Evolutionary conservation across 495 filamentous ascomycete genomes (phyloP), one percentile per base, ranked within the genome.

Genomic region (Penicillium cinerascens): DNA sequence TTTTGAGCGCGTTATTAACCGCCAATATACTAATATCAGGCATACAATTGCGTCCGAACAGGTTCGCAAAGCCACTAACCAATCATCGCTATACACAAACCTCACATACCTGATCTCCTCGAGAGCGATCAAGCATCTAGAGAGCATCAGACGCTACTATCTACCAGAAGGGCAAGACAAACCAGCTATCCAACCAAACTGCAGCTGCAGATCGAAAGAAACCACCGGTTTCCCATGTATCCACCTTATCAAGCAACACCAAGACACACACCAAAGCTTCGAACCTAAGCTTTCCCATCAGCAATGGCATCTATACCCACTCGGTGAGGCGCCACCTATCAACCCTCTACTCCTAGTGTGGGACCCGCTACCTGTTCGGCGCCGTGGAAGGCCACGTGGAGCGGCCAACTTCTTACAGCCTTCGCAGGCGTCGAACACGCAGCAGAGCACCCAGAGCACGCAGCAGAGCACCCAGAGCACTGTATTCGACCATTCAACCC

Each of bases 161-260:
- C 26, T 46, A 21, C 44, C 16, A 17, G 26, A 20, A 18, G 27
- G 13, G 18, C 10, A 35, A 4, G 27, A 46, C 18, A 46, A 46
- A 16, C 44, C 44, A 17, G 15, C 44, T 13, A 35, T 46, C 11
- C 44, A 13, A 17, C 27, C 7, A 18, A 0, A 18, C 20, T 46
- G 44, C 44, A 2, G 1, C 16, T 46, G 27, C 17, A 46, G 17
- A 33, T 46, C 44, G 13, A 21, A 2, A 13, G 18, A 18, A 18
- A 46, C 44, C 10, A 13, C 44, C 8, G 44, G 44, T 5, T 36
- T 46, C 33, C 44, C 16, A 36, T 46, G 44, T 26, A 46, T 46
- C 13, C 27, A 46, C 5, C 10, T 46, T 1, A 46, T 46, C 6
- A 35, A 35, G 17, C 44, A 46, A 17, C 22, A 46, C n/a, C 15